Conservation (phyloP, 768 basidiomycete species). For the Tulasnella sp. region DNA sequence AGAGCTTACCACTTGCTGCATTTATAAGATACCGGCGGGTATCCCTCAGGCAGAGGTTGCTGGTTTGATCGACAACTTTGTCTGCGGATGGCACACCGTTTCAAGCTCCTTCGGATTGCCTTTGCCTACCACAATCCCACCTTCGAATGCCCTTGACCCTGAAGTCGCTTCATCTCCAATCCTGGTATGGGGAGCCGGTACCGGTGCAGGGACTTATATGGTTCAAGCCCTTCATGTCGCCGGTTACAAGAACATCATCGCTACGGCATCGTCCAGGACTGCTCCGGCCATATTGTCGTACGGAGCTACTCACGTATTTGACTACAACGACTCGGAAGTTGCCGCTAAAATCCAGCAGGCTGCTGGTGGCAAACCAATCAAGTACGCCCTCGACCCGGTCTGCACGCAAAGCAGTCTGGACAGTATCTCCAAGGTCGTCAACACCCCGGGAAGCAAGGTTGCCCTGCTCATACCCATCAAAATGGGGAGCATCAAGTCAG, state of each 20-base stretch:
- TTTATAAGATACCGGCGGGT: conserved; percentile 37
- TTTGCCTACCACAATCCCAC: conserved; percentile 34
- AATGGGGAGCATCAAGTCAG: conserved; percentile 24
- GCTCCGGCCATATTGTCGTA: conserved; percentile 36
- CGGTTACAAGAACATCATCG: conserved; percentile 39
- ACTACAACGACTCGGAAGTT: conserved; percentile 37
- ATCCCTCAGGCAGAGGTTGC: conserved; percentile 36
- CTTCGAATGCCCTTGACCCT: conserved; percentile 28
- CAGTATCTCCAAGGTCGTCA: conserved; percentile 34
- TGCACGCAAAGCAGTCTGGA: conserved; percentile 35
- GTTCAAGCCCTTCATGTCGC: conserved; percentile 38
- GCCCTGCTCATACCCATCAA: conserved; percentile 45
- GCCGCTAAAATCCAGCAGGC: conserved; percentile 33
- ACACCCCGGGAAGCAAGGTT: conserved; percentile 33
- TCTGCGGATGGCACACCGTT: conserved; percentile 38
- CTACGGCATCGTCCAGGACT: conserved; percentile 37
- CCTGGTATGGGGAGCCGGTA: conserved; percentile 41
- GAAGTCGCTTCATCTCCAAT: conserved; percentile 31
- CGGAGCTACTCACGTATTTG: conserved; percentile 38
- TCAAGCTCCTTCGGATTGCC: conserved; percentile 33
- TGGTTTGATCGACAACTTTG: conserved; percentile 39
- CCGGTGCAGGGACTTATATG: conserved; percentile 37
- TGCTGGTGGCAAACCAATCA: conserved; percentile 31
- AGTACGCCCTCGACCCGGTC: conserved; percentile 37
- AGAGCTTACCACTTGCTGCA: neutral